Evolutionary conservation across 495 filamentous ascomycete genomes (phyloP).

Genomic region (Neurospora sp.): DNA sequence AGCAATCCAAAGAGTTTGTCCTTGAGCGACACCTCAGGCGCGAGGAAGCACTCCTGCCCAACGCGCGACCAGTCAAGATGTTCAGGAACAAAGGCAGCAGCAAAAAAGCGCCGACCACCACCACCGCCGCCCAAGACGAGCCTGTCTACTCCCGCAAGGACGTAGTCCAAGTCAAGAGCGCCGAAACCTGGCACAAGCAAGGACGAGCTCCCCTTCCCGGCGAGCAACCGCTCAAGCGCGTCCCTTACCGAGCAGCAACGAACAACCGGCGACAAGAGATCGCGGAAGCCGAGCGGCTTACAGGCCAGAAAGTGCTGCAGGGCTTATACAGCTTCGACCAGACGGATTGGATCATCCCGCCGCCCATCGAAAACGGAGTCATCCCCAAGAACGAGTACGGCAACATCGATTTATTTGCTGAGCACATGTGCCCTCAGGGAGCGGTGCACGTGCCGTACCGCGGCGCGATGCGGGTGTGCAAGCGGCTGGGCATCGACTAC

Average conservation of each 20-base stretch:
- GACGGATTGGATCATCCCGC: slow-evolving; percentile 88
- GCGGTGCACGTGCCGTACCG: slow-evolving; percentile 75
- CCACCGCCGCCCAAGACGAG: slow-evolving; percentile 49
- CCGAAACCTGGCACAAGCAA: slow-evolving; percentile 97
- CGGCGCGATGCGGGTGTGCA: slow-evolving; percentile 69
- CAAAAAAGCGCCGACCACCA: too few species aligned
- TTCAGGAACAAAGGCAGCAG: slow-evolving; percentile 51
- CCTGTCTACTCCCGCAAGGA: slow-evolving; percentile 74
- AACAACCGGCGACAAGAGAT: slow-evolving; percentile 82
- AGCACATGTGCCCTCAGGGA: slow-evolving; percentile 82
- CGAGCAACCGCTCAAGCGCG: slow-evolving; percentile 68
- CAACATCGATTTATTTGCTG: slow-evolving; percentile 93
- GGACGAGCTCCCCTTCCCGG: slow-evolving; percentile 64
- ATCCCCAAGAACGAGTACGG: slow-evolving; percentile 94
- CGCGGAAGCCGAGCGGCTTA: slow-evolving; percentile 65
- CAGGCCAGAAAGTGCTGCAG: slow-evolving; percentile 75
- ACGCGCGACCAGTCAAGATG: slow-evolving; percentile 57
- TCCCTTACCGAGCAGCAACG: slow-evolving; percentile 86
- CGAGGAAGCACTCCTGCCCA: slow-evolving; percentile 76
- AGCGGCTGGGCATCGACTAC: slow-evolving; percentile 73
- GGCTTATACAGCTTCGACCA: slow-evolving; percentile 78
- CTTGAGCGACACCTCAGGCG: slow-evolving; percentile 81
- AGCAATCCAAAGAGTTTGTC: slow-evolving; percentile 73
- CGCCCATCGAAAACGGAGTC: slow-evolving; percentile 67
- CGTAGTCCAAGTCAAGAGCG: slow-evolving; percentile 76